phyloP scores from a whole-genome alignment of 164 flowering plant species.

The Berberis vulgaris region DNA sequence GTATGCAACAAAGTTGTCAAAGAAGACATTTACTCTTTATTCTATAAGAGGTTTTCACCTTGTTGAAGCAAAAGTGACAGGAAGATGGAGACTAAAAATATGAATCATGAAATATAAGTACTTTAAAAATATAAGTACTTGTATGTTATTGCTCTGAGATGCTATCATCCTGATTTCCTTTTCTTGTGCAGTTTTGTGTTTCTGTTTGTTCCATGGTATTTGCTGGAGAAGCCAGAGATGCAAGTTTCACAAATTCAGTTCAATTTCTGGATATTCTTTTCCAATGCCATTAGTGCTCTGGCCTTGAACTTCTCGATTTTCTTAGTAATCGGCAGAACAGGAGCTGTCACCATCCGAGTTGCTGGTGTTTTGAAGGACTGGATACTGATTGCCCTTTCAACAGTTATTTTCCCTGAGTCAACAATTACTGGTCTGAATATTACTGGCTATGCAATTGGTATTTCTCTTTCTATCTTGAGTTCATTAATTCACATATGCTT shows the following conservation, averaged over 20 bases:
- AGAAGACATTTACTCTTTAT: too few species aligned
- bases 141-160: neutral
- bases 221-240: conserved; percentile 77
- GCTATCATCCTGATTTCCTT: conserved; percentile 10
- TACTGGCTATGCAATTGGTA: conserved; percentile 94
- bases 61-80: neutral
- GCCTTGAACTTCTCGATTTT: conserved; percentile 94
- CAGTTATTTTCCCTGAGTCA: conserved; percentile 92
- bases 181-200: conserved; percentile 69
- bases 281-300: conserved; percentile 86
- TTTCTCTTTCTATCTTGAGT: neutral
- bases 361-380: conserved; percentile 98
- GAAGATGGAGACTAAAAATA: neutral
- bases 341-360: conserved; percentile 92
- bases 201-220: conserved; percentile 83
- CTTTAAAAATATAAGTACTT: neutral
- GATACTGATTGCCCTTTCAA: conserved; percentile 95
- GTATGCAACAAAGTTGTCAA: too few species aligned
- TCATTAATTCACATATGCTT: neutral
- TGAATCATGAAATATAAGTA: neutral
- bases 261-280: conserved; percentile 92
- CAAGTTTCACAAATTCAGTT: conserved; percentile 81
- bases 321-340: conserved; percentile 92
- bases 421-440: conserved; percentile 84
- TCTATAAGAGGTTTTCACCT: too few species aligned